Evolutionary conservation across 1,284 basidiomycete genomes (phyloP).

Genomic region (Takashimella koratensis): DNA sequence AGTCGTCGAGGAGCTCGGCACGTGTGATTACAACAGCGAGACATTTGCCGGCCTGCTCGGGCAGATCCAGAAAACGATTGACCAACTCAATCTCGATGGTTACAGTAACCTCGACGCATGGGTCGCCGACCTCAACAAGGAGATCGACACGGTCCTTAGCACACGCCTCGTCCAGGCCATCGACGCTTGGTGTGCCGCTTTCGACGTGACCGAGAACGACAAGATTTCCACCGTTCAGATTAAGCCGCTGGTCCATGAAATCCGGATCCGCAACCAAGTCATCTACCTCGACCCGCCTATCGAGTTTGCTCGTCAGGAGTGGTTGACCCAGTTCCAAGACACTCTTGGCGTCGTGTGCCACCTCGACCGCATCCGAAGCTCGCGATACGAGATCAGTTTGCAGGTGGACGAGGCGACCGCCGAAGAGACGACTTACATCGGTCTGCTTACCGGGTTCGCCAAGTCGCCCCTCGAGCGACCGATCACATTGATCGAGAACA

Average conservation of each 20-base stretch:
- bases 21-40: constrained; percentile 77
- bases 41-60: constrained; percentile 74
- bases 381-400: constrained; percentile 90
- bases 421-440: constrained; percentile 74
- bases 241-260: constrained; percentile 85
- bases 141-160: constrained; percentile 79
- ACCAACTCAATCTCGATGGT: constrained; percentile 89
- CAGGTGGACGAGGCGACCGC: constrained; percentile 66
- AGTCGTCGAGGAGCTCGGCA: constrained; percentile 78
- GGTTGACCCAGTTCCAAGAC: constrained; percentile 87
- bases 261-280: constrained; percentile 96
- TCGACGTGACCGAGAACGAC: constrained; percentile 66
- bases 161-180: constrained; percentile 74
- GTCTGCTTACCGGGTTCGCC: constrained; percentile 70
- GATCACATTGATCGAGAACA: constrained; percentile 80
- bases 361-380: constrained; percentile 82
- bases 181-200: constrained; percentile 82
- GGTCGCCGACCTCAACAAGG: constrained; percentile 82
- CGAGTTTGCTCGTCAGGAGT: constrained; percentile 84
- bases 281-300: constrained; percentile 98
- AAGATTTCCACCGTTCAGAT: constrained; percentile 41
- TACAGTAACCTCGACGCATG: constrained; percentile 97
- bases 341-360: constrained; percentile 87
- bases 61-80: constrained; percentile 85
- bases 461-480: constrained; percentile 75